Evolutionary conservation across 306 rosid genomes (phyloP), one percentile per base, ranked within the genome.

Genomic region (Mimosa pudica): DNA sequence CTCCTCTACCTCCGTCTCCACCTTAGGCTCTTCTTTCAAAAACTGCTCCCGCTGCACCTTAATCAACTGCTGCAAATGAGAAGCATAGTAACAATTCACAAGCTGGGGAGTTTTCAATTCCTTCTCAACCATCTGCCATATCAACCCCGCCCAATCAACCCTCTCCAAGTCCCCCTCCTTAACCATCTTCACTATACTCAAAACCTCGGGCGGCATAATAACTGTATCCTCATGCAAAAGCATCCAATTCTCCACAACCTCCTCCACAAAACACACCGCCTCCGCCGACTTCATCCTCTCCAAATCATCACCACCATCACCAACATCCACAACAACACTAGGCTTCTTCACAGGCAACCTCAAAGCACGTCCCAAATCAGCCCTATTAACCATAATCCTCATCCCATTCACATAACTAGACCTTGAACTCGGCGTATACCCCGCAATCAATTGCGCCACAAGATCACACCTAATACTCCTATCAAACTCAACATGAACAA

Each of bases 101-200:
- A 93, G 74, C 61, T 74, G 74, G 0, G 86, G 77, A 8, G 88
- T 69, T 81, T 54, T 75, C 83, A 95, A 79, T 86, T 95, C 98
- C 85, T 88, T 93, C 60, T 90, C 97, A 79, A 90, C 79, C 98
- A 94, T 89, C 78, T 68, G 66, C 98, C 98, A 94, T 2, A 94
- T 79, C 77, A 94, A 75, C 24, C 89, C 85, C 0, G 92, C 91
- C 97, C 97, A 94, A 77, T 92, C 97, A 74, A 92, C 86, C 89
- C 83, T 93, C 83, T 80, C 91, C 8, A 87, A 83, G 48, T 82
- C 57, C 49, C 98, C 98, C 24, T 80, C 93, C 65, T 81, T 91
- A 44, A 95, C 84, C 75, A 82, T 77, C 8, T 62, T 83, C 10
- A 79, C 74, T 55, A 57, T 82, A 75, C 36, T 48, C 81, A 82